Evolutionary conservation across 2,329 filamentous ascomycete genomes (phyloP).

Genomic region (Aschersonia sp.): DNA sequence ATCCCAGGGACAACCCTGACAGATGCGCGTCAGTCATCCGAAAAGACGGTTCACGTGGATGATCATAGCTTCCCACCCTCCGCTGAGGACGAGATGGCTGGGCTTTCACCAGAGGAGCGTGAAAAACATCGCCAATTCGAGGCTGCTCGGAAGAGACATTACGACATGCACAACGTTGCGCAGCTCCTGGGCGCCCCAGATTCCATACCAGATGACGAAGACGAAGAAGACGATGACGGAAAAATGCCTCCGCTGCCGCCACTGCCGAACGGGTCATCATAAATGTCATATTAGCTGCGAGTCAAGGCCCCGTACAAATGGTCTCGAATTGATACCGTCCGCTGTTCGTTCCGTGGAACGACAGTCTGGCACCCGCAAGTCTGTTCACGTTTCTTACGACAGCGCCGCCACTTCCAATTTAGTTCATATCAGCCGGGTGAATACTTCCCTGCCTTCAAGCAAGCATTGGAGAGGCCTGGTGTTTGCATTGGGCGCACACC

Average conservation of each 20-base stretch:
- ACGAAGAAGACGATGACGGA: conserved; percentile 21
- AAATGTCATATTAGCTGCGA: conserved; percentile 1
- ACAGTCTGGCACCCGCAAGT: no score
- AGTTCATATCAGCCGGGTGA: no score
- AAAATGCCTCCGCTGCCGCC: conserved; percentile 26
- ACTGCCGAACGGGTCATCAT: conserved; percentile 25
- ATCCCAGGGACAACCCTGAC: conserved; percentile 33
- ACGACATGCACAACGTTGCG: conserved; percentile 96
- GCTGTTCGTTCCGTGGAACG: no score
- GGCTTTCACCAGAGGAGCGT: conserved; percentile 54
- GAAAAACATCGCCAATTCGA: conserved; percentile 93
- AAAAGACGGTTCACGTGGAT: conserved; percentile 73
- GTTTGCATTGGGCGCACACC: no score
- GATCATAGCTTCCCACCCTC: conserved; percentile 43
- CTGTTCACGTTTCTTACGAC: no score
- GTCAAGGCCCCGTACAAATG: no score
- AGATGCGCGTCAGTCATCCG: conserved; percentile 21
- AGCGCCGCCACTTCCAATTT: no score
- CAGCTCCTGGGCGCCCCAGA: conserved; percentile 68
- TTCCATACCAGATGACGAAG: conserved; percentile 46
- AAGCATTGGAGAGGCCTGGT: no score
- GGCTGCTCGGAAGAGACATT: conserved; percentile 85
- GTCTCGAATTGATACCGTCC: no score
- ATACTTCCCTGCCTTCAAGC: no score
- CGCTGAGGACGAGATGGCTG: conserved; percentile 38